These are phyloP conservation scores for Paecilomyces sp. DNA, from an alignment of 2,329 filamentous ascomycete species.

Conservation along the genomic window DNA sequence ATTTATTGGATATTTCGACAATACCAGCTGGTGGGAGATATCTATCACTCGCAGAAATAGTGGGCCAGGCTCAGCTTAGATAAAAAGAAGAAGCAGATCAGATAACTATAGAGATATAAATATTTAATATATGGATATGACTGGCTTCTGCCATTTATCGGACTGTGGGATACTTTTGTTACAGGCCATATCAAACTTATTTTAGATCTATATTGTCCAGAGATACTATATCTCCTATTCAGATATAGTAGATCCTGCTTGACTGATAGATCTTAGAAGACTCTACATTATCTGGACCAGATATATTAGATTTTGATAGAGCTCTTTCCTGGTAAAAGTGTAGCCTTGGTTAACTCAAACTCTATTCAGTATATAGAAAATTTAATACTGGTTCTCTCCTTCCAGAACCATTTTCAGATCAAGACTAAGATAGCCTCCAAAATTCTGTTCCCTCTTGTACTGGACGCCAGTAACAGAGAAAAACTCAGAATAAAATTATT, in stretches of 20 bases:
- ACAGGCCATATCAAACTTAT: neutral
- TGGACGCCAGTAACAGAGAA: neutral
- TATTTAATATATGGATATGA: neutral
- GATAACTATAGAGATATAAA: neutral
- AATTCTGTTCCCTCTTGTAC: neutral
- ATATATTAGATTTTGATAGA: neutral
- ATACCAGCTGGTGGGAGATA: neutral
- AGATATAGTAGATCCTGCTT: neutral
- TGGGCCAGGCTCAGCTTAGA: neutral
- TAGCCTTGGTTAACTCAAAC: neutral
- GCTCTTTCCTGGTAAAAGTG: neutral
- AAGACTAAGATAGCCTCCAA: neutral
- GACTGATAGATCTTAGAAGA: neutral
- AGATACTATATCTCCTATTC: neutral
- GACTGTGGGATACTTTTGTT: neutral
- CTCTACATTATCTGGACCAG: neutral
- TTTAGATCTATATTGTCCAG: neutral
- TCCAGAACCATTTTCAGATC: neutral
- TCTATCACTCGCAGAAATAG: neutral
- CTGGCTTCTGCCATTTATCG: neutral
- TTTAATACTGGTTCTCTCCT: neutral
- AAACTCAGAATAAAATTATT: neutral
- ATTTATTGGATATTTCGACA: neutral
- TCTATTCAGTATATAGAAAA: neutral
- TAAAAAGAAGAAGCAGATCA: neutral